Base-by-base conservation (phyloP, 495 filamentous ascomycete genomes). In the Sabuloglossum arenarium region DNA sequence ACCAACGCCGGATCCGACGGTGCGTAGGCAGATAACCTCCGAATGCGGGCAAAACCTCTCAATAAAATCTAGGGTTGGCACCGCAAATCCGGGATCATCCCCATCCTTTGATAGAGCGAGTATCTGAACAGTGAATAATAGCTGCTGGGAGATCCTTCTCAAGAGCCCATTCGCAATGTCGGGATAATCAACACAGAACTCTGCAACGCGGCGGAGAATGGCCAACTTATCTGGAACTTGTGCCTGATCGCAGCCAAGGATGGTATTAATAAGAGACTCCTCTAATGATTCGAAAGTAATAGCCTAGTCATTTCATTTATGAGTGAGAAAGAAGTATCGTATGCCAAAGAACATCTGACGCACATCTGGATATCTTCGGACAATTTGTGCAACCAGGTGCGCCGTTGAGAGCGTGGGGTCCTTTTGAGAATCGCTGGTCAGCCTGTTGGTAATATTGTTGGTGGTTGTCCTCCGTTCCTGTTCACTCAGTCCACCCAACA, bases 161-260 rank as follows among this genome's bases (percentile, higher is more conserved):
- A 46, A 19, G 16, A 46, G 16, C 14, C 14, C 21, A 46, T 14
- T 2, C 59, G 56, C 31, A 64, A 65, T 56, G 32, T 69, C 72
- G 72, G 71, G 73, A 71, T 68, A 61, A 68, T 61, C 57, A 65
- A 45, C 61, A 71, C 19, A 51, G 68, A 39, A 56, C 62, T 57
- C 67, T 69, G 61, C 68, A 69, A 69, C 72, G 73, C 63, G 70
- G 21, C 16, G 42, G 14, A 46, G 16, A n/a, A 14, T 19, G 3
- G 21, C 21, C 16, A 46, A n/a, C 6, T 14, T n/a, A 46, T 46
- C 42, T n/a, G 42, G 6, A 46, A n/a, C 21, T 23, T 19, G 16
- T 5, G 21, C 16, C 4, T 46, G 6, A 46, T 46, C 16, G 42
- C 42, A 46, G 21, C 16, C 21, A 19, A 46, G 14, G 14, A 39